Conservation (phyloP, 805 yeast genomes). For the Pichia thaimueangensis region DNA sequence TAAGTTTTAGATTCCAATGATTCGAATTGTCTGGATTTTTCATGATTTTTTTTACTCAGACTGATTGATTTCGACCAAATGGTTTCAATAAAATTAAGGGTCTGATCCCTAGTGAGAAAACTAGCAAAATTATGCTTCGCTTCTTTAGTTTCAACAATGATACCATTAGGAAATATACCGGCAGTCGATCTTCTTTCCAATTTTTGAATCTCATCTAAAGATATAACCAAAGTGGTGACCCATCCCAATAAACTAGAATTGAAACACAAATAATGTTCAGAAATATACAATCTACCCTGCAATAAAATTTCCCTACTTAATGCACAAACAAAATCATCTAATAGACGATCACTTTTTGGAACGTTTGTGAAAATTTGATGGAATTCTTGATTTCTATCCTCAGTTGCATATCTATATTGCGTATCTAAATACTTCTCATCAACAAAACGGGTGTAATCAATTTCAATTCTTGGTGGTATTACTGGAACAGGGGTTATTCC, state of each 20-base stretch:
- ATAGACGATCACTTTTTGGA: conserved; percentile 60
- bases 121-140: conserved; percentile 78
- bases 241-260: conserved; percentile 84
- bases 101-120: conserved; percentile 73
- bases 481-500: conserved; percentile 20
- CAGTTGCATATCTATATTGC: conserved; percentile 55
- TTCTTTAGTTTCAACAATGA: conserved; percentile 57
- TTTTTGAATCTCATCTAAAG: conserved; percentile 60
- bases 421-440: conserved; percentile 57
- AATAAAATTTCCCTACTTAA: conserved; percentile 76
- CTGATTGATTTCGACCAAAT: conserved; percentile 53
- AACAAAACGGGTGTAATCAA: conserved; percentile 42
- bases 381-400: conserved; percentile 64
- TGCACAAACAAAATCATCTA: conserved; percentile 91
- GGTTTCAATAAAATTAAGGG: conserved; percentile 61
- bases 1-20: conserved; percentile 17
- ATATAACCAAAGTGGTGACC: conserved; percentile 75
- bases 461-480: conserved; percentile 41
- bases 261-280: conserved; percentile 76
- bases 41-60: conserved; percentile 24
- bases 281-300: conserved; percentile 81
- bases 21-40: conserved; percentile 22
- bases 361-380: conserved; percentile 57
- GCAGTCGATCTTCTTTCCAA: conserved; percentile 83
- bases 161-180: conserved; percentile 88